phyloP scores from a whole-genome alignment of 345 rosid species.

The Brassica nigra region DNA sequence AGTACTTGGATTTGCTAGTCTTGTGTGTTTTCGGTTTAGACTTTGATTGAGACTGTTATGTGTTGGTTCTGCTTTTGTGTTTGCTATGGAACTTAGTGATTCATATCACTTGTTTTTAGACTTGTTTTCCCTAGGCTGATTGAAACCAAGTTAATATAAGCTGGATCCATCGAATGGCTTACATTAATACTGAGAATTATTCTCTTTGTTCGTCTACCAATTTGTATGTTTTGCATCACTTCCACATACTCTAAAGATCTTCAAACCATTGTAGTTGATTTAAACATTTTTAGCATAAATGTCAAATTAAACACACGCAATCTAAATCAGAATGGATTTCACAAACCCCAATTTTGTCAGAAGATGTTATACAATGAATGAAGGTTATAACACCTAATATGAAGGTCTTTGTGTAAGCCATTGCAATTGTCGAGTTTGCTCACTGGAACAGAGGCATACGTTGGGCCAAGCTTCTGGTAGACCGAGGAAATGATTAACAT shows the following conservation, averaged over 20 bases:
- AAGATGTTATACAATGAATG: background rate
- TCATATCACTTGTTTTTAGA: background rate
- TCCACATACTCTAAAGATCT: background rate
- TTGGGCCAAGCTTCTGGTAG: constrained; percentile 38
- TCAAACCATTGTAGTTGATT: background rate
- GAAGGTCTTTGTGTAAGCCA: constrained; percentile 77
- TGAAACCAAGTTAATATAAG: background rate
- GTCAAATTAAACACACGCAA: background rate
- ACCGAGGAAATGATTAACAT: constrained; percentile 72
- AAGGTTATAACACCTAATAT: constrained; percentile 46
- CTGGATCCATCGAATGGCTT: background rate
- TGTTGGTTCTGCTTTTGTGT: background rate
- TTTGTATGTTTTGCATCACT: background rate
- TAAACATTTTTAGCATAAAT: background rate
- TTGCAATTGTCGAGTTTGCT: constrained; percentile 52
- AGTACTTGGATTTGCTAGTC: background rate
- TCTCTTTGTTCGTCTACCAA: background rate
- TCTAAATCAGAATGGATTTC: background rate
- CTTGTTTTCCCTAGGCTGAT: background rate
- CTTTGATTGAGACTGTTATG: background rate
- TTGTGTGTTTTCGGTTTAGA: background rate
- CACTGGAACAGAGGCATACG: background rate
- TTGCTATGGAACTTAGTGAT: background rate
- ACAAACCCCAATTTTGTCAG: background rate
- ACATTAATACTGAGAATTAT: background rate